Base-by-base conservation (phyloP, 1,139 yeast genomes). In the Debaryomyces singareniensis region DNA sequence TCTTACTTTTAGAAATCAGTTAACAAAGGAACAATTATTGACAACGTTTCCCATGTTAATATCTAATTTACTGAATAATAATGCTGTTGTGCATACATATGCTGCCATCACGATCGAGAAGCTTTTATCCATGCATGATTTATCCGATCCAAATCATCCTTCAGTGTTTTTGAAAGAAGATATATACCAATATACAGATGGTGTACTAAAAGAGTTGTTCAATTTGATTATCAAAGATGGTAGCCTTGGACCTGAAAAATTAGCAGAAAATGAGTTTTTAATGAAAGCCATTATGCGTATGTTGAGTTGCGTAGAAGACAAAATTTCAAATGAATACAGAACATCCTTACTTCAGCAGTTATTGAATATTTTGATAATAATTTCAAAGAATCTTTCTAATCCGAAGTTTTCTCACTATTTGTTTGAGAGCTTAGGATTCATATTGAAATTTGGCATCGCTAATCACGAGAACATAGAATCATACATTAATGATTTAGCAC, bases 91-190 rank as follows among this genome's bases (percentile, higher is more conserved):
- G 13, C 86, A 83, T 55, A 89, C 98, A 0, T 93, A 89, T 50
- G 78, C 97, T 2, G 89, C 98, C 2, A 81, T 93, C 36, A 87
- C 97, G 2, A 77, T 91, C 37, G 98, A 93, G 49, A 80, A 86
- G 44, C 76, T 93, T 33, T 65, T 93, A 33, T 75, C 95, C 2
- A 75, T 89, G 60, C 78, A 94, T 36, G 70, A 72, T 34, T 71
- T 63, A 47, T 59, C 51, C 46, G 67, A 61, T 35, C 55, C 59
- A 20, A 56, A 65, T 34, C 69, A 58, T 30, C 53, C 72, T 23
- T 61, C 61, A 4, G 65, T 91, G 36, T 87, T 93, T 51, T 69
- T 66, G 43, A 86, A 85, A 48, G 51, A 53, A 5, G 98, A 93
- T 54, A 65, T 93, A 22, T 55, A 56, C 36, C 68, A 69, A 6